Base-by-base conservation (phyloP, 225 moss, liverwort and hornwort genomes). In the Rhytidiadelphus loreus region DNA sequence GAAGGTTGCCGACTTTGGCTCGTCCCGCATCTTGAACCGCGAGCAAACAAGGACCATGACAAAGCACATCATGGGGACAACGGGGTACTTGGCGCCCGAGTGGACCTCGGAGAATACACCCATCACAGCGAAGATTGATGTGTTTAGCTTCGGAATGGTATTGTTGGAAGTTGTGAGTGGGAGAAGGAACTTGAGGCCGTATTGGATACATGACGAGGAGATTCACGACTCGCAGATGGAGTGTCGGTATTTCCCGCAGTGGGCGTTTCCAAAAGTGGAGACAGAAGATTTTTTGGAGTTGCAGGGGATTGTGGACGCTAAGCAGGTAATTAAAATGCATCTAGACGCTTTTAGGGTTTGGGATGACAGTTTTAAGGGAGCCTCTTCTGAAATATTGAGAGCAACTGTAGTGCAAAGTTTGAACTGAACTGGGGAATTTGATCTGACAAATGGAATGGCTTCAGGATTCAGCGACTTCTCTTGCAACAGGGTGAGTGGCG, bases 61-160 rank as follows among this genome's bases (percentile, higher is more conserved):
- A 59, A 86, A 74, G 71, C 86, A 46, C 41, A 76, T 91, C 33
- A 35, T 87, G 16, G 93, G 90, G 20, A 87, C 90, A 28, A 92
- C 43, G 4, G 89, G 89, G 13, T 89, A 89, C 48, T 68, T 89
- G n/a, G 89, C 86, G 7, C 94, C 94, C 0, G 94, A 94, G 71
- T 92, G 89, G 80, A 84, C 73, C 16, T 52, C 81, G 7, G 87
- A 89, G 11, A 88, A 43, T 33, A 52, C 82, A 11, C 59, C 83
- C 43, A 83, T 90, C 87, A 83, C 90, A 11, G 76, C 86, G 11
- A 90, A 90, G 90, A 76, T 90, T 46, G 87, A 87, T 8, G 87
- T 87, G 8, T 87, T 81, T 53, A 87, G 87, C 37, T 87, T 81
- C 61, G 87, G 90, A 20, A 90, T 90, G 86, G 86, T 87, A 69